phyloP scores from a whole-genome alignment of 306 rosid species.

The Pyrus communis region DNA sequence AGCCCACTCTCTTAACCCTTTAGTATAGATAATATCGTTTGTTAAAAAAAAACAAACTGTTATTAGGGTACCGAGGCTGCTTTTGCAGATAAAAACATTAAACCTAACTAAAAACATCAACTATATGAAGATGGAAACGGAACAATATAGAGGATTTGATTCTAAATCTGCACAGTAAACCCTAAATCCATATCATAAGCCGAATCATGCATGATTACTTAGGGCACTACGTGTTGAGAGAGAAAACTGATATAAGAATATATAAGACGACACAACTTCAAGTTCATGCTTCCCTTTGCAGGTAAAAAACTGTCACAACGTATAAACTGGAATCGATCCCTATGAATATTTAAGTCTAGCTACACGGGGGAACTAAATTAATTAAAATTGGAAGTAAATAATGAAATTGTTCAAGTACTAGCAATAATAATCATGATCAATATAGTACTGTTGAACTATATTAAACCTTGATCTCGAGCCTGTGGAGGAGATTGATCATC shows the following conservation, averaged over 20 bases:
- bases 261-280: neutral
- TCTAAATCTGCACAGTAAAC: neutral
- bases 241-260: neutral
- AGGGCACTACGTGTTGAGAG: neutral
- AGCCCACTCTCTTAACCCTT: too few relatives aligned
- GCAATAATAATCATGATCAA: neutral
- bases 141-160: neutral
- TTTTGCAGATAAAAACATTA: too few relatives aligned
- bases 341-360: neutral
- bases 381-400: neutral
- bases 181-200: neutral
- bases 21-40: too few relatives aligned
- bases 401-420: neutral
- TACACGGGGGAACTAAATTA: neutral
- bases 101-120: neutral
- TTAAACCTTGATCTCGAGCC: constrained; percentile 38
- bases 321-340: neutral
- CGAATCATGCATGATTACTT: neutral
- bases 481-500: constrained; percentile 26
- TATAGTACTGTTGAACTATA: too few relatives aligned
- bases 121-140: neutral
- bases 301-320: neutral
- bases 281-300: neutral
- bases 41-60: too few relatives aligned
- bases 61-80: neutral